phyloP scores from a whole-genome alignment of 345 rosid species.

The Citrus sp. region DNA sequence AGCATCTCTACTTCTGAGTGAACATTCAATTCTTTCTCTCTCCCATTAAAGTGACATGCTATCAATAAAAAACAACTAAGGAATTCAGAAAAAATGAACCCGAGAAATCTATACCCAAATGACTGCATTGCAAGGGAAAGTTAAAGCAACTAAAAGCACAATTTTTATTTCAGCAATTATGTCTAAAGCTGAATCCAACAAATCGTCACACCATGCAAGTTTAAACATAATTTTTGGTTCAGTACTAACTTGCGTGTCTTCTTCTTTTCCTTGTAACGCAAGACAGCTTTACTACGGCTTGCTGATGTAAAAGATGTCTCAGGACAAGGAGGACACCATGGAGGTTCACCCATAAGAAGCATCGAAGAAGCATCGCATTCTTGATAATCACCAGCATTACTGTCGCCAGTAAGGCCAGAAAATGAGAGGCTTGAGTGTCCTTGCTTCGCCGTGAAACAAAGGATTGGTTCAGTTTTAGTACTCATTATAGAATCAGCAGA shows the following conservation, averaged over 20 bases:
- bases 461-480: constrained; percentile 81
- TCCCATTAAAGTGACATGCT: neutral
- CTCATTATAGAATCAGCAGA: constrained; percentile 88
- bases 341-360: constrained; percentile 81
- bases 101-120: neutral
- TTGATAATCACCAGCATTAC: constrained; percentile 77
- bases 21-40: neutral
- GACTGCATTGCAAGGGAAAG: neutral
- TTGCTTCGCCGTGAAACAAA: constrained; percentile 51
- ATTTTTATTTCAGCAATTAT: neutral
- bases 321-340: constrained; percentile 72
- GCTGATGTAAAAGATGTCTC: constrained; percentile 59
- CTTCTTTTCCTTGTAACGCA: constrained; percentile 97
- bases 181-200: neutral
- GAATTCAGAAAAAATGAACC: neutral
- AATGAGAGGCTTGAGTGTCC: constrained; percentile 75
- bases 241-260: constrained; percentile 88
- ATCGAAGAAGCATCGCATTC: constrained; percentile 86
- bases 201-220: neutral
- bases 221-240: neutral
- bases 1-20: neutral
- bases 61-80: neutral
- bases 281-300: constrained; percentile 67
- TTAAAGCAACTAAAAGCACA: constrained; percentile 7
- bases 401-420: constrained; percentile 89